Conservation (phyloP, 1,284 basidiomycete genomes). For the Irpex sp. region DNA sequence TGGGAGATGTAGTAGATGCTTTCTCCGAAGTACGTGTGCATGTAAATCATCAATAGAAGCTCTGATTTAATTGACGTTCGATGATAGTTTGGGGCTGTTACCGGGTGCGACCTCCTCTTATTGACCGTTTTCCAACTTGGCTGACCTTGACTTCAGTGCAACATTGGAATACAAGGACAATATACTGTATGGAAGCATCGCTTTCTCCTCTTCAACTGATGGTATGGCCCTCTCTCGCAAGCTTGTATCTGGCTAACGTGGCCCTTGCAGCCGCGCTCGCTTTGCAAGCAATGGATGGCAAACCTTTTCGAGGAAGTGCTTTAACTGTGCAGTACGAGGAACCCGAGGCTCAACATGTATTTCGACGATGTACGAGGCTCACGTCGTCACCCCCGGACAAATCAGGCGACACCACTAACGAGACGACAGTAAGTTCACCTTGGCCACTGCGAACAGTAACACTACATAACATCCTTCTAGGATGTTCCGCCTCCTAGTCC, state of each 20-base stretch:
- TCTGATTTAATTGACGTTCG: background rate
- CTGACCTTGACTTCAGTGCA: background rate
- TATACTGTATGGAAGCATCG: background rate
- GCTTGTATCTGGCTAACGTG: background rate
- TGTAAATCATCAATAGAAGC: background rate
- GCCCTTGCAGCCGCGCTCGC: background rate
- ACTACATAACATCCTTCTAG: background rate
- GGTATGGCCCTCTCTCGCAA: background rate
- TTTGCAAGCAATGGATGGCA: background rate
- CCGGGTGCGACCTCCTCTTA: background rate
- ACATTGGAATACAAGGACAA: background rate
- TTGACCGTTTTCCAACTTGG: background rate
- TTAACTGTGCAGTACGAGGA: conserved; percentile 1
- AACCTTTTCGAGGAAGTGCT: background rate
- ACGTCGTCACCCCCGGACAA: background rate
- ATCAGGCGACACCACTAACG: background rate
- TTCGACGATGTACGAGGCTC: background rate
- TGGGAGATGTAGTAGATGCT: background rate
- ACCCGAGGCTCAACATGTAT: background rate
- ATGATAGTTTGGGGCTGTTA: background rate
- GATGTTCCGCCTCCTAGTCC: background rate
- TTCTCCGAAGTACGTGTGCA: background rate
- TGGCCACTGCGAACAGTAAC: background rate
- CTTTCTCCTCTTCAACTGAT: background rate
- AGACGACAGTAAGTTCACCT: background rate